phyloP scores from a whole-genome alignment of 1,284 basidiomycete species.

The Singerocomus rubriflavus region DNA sequence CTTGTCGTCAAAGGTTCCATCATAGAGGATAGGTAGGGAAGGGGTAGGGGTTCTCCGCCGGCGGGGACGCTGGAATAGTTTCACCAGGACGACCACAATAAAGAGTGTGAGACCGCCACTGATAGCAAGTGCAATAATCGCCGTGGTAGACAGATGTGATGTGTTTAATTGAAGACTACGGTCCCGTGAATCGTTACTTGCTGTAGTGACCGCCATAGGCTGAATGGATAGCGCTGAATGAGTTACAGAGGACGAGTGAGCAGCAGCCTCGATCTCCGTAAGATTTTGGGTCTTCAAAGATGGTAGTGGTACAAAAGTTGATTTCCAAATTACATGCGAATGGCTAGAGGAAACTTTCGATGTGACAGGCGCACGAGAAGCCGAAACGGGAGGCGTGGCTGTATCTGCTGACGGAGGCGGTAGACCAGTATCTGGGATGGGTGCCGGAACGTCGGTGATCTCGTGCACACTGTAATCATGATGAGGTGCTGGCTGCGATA shows the following conservation, averaged over 20 bases:
- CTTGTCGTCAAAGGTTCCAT: slow-evolving; percentile 48
- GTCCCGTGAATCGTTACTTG: slow-evolving; percentile 1
- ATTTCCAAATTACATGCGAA: slow-evolving; percentile 15
- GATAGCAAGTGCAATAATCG: slow-evolving; percentile 56
- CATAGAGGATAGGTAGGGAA: slow-evolving; percentile 66
- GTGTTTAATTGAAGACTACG: slow-evolving; percentile 6
- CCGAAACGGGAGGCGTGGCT: slow-evolving; percentile 1
- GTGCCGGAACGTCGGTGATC: slow-evolving; percentile 50
- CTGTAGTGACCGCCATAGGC: slow-evolving; percentile 8
- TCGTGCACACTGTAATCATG: slow-evolving; percentile 33
- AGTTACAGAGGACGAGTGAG: slow-evolving; percentile 12
- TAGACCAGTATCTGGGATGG: slow-evolving; percentile 49
- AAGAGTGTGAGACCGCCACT: slow-evolving; percentile 56
- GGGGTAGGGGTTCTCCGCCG: slow-evolving; percentile 54
- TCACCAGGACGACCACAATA: slow-evolving; percentile 50
- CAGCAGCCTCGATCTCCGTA: slow-evolving; percentile 19
- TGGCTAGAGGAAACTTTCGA: slow-evolving; percentile 9
- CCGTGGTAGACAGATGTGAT: slow-evolving; percentile 33
- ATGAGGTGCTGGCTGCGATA: slow-evolving; percentile 13
- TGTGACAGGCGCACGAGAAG: slow-evolving; percentile 1
- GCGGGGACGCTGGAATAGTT: slow-evolving; percentile 46
- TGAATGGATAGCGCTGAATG: slow-evolving; percentile 6
- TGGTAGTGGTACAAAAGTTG: slow-evolving; percentile 31
- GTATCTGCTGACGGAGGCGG: slow-evolving; percentile 19
- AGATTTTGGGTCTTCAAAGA: slow-evolving; percentile 29